phyloP scores from a whole-genome alignment of 2,329 filamentous ascomycete species.

The Ophiostoma triangulosporum region DNA sequence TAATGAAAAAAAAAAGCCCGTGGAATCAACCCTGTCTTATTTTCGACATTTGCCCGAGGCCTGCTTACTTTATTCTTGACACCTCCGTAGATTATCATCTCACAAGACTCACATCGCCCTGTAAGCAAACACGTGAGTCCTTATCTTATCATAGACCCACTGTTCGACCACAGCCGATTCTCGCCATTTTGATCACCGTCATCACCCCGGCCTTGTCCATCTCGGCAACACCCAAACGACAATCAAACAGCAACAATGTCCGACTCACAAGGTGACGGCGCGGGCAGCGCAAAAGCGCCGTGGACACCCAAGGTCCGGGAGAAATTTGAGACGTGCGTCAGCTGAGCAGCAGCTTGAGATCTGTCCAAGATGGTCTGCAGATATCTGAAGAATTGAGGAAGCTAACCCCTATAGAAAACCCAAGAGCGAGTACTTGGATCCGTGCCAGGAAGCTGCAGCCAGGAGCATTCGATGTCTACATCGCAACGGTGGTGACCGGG shows the following conservation, averaged over 20 bases:
- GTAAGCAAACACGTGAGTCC: not conserved
- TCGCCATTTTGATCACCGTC: not conserved
- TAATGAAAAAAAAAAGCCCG: too few relatives aligned
- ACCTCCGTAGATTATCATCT: too few relatives aligned
- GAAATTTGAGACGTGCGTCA: conserved; percentile 49
- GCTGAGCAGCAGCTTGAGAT: too few relatives aligned
- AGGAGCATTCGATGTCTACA: conserved; percentile 78
- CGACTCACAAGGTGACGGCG: not conserved
- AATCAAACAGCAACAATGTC: not conserved
- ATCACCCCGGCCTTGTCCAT: not conserved
- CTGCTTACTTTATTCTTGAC: too few relatives aligned
- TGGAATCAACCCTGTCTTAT: too few relatives aligned
- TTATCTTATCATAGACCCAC: not conserved
- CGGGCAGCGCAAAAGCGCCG: not conserved
- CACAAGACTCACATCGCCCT: too few relatives aligned
- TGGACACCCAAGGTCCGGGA: conserved; percentile 47
- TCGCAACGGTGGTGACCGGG: conserved; percentile 71
- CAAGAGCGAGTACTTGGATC: conserved; percentile 83
- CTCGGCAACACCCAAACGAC: not conserved
- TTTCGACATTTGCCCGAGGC: too few relatives aligned
- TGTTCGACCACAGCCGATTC: not conserved
- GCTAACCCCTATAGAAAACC: conserved; percentile 49
- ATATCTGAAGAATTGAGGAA: not conserved
- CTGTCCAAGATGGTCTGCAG: too few relatives aligned
- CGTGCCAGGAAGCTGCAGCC: conserved; percentile 83